Conservation (phyloP, 2,329 filamentous ascomycete species). For the Pseudogymnoascus sp. region DNA sequence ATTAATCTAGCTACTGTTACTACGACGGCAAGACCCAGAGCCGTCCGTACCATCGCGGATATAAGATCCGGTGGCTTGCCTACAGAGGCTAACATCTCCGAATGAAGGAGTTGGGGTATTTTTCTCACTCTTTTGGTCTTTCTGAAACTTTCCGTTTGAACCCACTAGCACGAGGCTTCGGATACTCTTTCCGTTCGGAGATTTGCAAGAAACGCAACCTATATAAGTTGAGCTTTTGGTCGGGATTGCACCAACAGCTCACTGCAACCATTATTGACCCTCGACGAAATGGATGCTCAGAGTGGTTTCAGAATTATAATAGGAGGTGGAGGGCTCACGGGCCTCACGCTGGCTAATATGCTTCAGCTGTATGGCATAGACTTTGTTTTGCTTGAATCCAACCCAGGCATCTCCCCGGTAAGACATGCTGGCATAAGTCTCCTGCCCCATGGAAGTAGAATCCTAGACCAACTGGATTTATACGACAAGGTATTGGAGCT, state of each 20-base stretch:
- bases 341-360: constrained; percentile 38
- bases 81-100: neutral
- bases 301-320: constrained; percentile 32
- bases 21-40: neutral
- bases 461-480: constrained; percentile 43
- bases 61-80: neutral
- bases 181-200: neutral
- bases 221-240: neutral
- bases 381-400: constrained; percentile 40
- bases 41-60: neutral
- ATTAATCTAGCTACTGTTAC: neutral
- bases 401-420: constrained; percentile 35
- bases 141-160: neutral
- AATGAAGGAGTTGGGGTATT: neutral
- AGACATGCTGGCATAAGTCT: constrained; percentile 41
- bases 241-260: neutral
- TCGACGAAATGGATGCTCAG: neutral
- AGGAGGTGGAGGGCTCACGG: constrained; percentile 40
- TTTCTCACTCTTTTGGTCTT: neutral
- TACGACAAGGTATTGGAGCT: constrained; percentile 19
- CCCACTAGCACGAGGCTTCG: neutral
- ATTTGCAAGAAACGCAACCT: neutral
- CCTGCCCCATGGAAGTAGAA: constrained; percentile 33
- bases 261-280: neutral
- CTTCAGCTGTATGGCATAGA: constrained; percentile 39